Base-by-base conservation (phyloP, 75 land plant genomes). In the Selaginella moellendorffii region DNA sequence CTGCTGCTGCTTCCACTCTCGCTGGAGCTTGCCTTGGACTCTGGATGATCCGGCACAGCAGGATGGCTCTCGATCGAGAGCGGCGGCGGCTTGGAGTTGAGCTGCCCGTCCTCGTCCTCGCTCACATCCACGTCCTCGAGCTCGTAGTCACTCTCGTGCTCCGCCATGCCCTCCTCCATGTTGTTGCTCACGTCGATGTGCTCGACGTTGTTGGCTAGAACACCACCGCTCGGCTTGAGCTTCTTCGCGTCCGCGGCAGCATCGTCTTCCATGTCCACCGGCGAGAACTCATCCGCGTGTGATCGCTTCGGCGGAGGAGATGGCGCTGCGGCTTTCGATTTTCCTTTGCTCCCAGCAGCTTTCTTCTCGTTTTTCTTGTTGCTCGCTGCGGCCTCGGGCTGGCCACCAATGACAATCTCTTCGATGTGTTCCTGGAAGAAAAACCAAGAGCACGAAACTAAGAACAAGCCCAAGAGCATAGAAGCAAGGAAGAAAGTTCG, bases 111-210 rank as follows among this genome's bases (percentile, higher is more conserved):
- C 65, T 78, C 89, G 61, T 80, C 88, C 61, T 77, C 86, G 54
- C 72, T 76, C 18, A 72, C 76, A 70, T 82, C 92, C 24, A 82
- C 88, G 69, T 85, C 88, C 29, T 84, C 87, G 59, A 88, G 80
- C 71, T 87, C 92, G 72, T 87, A 84, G 29, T 87, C 92, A 24
- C 79, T 72, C 22, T 77, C 91, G 51, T 72, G 66, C 68, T 74
- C 86, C n/a, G n/a, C n/a, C n/a, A n/a, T n/a, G 63, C 66, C 76
- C 19, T 77, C 74, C 81, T 81, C 26, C 18, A 81, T 81, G 27
- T 79, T 85, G n/a, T 76, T 58, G 18, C 73, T 83, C 26, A 29
- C 56, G 20, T 70, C 53, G 17, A 5, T n/a, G 26, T 68, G 61
- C 23, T 64, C 72, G 20, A 36, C 52, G 28, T 28, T 64, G 30